Evolutionary conservation across 176 grass and related monocot species (phyloP).

Genomic region (Elaeis guineensis): DNA sequence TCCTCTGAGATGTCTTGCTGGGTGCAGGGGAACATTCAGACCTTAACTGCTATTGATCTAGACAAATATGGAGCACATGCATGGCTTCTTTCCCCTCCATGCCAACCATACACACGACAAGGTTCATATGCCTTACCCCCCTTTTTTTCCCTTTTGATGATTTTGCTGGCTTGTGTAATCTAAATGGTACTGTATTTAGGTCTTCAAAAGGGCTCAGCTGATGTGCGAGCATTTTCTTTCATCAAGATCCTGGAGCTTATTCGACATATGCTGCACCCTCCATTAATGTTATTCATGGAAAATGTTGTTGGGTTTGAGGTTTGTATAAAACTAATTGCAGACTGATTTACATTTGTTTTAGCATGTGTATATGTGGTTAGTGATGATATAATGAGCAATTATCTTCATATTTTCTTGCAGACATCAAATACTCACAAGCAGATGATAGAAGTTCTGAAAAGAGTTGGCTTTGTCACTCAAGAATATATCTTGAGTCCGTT

Average conservation of each 20-base stretch:
- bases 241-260: slow-evolving; percentile 86
- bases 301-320: slow-evolving; percentile 98
- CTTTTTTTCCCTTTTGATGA: no score
- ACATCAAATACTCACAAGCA: slow-evolving; percentile 82
- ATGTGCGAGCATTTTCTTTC: slow-evolving; percentile 88
- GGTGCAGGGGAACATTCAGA: slow-evolving; percentile 78
- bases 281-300: slow-evolving; percentile 84
- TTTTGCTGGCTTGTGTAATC: no score
- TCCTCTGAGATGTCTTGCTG: no score
- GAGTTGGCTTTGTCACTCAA: slow-evolving; percentile 62
- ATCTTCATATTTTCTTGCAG: slow-evolving; percentile 25
- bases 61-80: slow-evolving; percentile 81
- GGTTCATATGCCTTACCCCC: slow-evolving; percentile 12
- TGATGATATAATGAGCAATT: no score
- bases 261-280: slow-evolving; percentile 60
- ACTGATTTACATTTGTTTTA: no score
- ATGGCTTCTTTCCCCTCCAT: slow-evolving; percentile 97
- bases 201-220: slow-evolving; percentile 92
- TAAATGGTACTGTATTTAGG: slow-evolving; percentile 28
- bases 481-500: slow-evolving; percentile 93
- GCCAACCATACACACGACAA: slow-evolving; percentile 96
- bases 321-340: slow-evolving; percentile 20
- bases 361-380: no score
- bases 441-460: slow-evolving; percentile 65
- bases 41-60: slow-evolving; percentile 54